These are phyloP conservation scores for Botrytis sinoallii DNA, from an alignment of 2,329 filamentous ascomycete genomes.

Conservation along the genomic window DNA sequence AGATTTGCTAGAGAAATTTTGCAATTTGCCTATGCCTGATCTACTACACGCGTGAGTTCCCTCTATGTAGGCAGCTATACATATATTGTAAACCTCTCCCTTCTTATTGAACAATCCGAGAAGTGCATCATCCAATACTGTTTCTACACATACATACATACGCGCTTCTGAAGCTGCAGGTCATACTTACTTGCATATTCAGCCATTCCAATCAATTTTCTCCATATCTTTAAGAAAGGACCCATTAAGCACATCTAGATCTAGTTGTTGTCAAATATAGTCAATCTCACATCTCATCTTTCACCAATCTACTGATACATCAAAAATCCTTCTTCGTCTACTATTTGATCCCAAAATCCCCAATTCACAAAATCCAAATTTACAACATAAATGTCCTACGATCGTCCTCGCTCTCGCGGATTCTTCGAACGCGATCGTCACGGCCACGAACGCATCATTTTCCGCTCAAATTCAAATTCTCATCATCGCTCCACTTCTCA, in stretches of 20 bases:
- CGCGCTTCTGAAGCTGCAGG: background rate
- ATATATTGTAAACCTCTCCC: conserved; percentile 1
- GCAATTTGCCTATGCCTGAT: background rate
- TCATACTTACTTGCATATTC: conserved; percentile 5
- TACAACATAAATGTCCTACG: conserved; percentile 2
- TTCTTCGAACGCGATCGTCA: background rate
- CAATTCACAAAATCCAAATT: background rate
- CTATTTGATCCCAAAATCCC: background rate
- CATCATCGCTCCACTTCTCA: background rate
- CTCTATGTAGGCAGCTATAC: conserved; percentile 1
- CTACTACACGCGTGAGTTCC: background rate
- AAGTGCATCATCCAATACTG: conserved; percentile 1
- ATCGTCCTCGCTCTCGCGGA: background rate
- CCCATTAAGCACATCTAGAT: background rate
- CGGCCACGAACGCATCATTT: background rate
- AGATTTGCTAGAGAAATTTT: background rate
- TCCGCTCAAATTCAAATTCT: background rate
- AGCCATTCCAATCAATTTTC: background rate
- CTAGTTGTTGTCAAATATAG: no score
- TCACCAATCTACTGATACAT: background rate
- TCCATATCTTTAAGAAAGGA: background rate
- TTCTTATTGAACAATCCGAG: background rate
- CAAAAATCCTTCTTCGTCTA: background rate
- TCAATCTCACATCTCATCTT: background rate
- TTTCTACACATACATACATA: background rate